Conservation (phyloP, 2,329 filamentous ascomycete genomes). For the Hypocrella siamensis region DNA sequence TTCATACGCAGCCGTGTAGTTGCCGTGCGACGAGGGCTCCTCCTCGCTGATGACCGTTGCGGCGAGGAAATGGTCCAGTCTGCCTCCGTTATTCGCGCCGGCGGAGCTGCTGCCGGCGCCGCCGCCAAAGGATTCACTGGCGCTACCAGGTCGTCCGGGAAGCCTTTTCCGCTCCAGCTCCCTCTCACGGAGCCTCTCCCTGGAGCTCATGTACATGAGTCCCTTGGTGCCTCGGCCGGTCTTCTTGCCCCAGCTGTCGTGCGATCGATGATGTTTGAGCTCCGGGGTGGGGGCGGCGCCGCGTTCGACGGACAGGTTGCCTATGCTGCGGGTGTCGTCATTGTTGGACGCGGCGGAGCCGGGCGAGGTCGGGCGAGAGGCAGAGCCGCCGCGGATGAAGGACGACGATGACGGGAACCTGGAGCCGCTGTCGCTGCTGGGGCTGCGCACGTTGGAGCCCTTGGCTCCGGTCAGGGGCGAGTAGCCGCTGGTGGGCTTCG, state of each 20-base stretch:
- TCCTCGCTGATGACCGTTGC: conserved; percentile 43
- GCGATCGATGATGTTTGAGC: conserved; percentile 34
- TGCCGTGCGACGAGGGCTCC: conserved; percentile 22
- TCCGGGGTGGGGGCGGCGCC: conserved; percentile 30
- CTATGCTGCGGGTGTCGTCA: conserved; percentile 46
- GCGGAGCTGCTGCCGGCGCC: conserved; percentile 12
- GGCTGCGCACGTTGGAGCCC: conserved; percentile 29
- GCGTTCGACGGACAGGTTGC: conserved; percentile 48
- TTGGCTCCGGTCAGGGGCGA: conserved; percentile 54
- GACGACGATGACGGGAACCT: conserved; percentile 39
- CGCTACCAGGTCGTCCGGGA: conserved; percentile 14
- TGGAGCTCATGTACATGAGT: conserved; percentile 60
- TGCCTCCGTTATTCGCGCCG: conserved; percentile 10
- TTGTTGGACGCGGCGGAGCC: conserved; percentile 38
- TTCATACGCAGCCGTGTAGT: conserved; percentile 9
- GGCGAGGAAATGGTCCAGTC: conserved; percentile 32
- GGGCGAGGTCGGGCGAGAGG: conserved; percentile 42
- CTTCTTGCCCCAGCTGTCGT: conserved; percentile 49
- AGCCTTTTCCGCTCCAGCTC: conserved; percentile 45
- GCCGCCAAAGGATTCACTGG: conserved; percentile 7
- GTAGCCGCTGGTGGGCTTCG: conserved; percentile 64
- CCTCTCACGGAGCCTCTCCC: conserved; percentile 47
- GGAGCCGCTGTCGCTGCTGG: conserved; percentile 31
- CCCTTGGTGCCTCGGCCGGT: conserved; percentile 36
- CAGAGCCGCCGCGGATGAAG: conserved; percentile 33